Evolutionary conservation across 192 early-diverging fungal genomes (phyloP).

Genomic region (Paraglomus brasilianum): DNA sequence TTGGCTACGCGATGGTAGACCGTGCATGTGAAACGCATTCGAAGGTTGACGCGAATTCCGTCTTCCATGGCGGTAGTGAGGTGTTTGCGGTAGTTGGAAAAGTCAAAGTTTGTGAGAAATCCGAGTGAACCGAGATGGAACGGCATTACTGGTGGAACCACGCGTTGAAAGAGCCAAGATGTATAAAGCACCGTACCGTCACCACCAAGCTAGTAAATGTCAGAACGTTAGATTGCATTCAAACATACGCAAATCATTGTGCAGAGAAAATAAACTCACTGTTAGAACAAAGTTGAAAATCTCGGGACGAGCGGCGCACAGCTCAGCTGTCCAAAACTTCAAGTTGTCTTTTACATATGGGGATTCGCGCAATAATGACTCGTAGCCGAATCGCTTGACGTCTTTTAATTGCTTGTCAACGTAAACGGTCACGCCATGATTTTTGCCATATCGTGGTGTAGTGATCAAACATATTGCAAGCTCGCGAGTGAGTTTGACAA

Average conservation of each 20-base stretch:
- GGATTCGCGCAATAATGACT: conserved; percentile 44
- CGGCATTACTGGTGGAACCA: conserved; percentile 89
- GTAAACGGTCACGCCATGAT: conserved; percentile 52
- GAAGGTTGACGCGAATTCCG: conserved; percentile 80
- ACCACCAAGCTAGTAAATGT: conserved; percentile 69
- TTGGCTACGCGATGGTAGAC: conserved; percentile 64
- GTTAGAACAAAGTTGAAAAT: conserved; percentile 89
- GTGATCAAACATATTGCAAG: conserved; percentile 66
- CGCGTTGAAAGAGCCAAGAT: conserved; percentile 83
- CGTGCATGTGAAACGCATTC: conserved; percentile 90
- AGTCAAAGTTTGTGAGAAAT: conserved; percentile 91
- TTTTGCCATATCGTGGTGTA: conserved; percentile 41
- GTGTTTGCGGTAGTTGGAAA: conserved; percentile 55
- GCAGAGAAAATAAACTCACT: conserved; percentile 38
- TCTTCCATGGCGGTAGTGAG: conserved; percentile 61
- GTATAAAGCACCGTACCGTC: conserved; percentile 96
- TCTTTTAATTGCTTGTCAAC: conserved; percentile 64
- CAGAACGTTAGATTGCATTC: not conserved
- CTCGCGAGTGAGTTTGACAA: conserved; percentile 67
- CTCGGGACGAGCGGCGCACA: conserved; percentile 65
- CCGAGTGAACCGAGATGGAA: conserved; percentile 93
- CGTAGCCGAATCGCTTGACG: conserved; percentile 56
- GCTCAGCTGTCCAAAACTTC: conserved; percentile 73
- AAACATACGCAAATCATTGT: not conserved
- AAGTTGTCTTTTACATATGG: conserved; percentile 49